Conservation (phyloP, 805 yeast species). For the Torulaspora delbrueckii region DNA sequence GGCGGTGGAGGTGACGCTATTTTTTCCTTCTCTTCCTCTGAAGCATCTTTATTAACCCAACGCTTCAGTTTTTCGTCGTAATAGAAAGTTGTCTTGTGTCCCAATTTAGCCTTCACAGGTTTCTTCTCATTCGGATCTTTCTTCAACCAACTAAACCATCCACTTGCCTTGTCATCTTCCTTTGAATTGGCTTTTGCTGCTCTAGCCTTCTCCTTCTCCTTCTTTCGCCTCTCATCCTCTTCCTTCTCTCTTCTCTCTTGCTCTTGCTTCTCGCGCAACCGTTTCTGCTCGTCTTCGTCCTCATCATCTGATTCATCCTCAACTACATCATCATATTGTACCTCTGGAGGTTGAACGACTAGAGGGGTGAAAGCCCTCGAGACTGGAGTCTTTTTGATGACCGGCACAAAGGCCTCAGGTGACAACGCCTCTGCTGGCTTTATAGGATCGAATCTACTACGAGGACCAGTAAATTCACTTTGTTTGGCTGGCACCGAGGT, state of each 20-base stretch:
- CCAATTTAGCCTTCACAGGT: constrained; percentile 79
- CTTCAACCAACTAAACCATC: constrained; percentile 62
- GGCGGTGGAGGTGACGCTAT: constrained; percentile 65
- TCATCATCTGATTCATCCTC: constrained; percentile 42
- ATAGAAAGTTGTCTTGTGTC: constrained; percentile 61
- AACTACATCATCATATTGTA: constrained; percentile 46
- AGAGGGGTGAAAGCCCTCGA: constrained; percentile 20
- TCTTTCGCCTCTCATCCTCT: constrained; percentile 19
- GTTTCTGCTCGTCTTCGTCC: constrained; percentile 27
- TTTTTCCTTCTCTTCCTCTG: constrained; percentile 57
- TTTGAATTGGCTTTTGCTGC: constrained; percentile 23
- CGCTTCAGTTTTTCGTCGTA: constrained; percentile 80
- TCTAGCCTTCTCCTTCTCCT: constrained; percentile 21
- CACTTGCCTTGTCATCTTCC: constrained; percentile 10
- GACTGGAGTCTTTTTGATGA: constrained; percentile 27
- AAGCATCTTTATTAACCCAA: constrained; percentile 74
- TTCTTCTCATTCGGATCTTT: constrained; percentile 63
- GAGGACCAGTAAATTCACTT: background rate
- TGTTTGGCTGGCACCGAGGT: background rate
- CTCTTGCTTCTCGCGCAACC: constrained; percentile 19
- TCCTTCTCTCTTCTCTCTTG: constrained; percentile 23
- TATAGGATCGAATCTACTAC: constrained; percentile 22
- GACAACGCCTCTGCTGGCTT: constrained; percentile 20
- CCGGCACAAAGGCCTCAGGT: constrained; percentile 26
- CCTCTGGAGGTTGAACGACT: constrained; percentile 30